Evolutionary conservation across 169 alveolate species (phyloP), one percentile per base, ranked within the genome.

Genomic region (Eimeria brunetti): DNA sequence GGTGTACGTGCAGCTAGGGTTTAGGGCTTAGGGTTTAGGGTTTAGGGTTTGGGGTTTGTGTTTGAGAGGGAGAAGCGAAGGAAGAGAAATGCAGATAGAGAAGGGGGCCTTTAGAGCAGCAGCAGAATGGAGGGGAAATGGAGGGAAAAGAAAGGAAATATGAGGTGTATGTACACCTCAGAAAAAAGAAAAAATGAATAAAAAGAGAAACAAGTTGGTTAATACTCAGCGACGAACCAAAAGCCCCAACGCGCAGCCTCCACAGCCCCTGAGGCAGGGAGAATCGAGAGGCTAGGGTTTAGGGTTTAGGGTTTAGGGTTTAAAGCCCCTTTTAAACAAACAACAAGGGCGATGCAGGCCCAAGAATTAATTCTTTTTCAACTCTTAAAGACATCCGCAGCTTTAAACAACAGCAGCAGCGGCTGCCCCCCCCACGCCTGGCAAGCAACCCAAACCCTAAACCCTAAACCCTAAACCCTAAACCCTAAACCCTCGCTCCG

Each of bases 291-390:
- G 46, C 49, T 80, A 80, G 89, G 89, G 89, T 80, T 49, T 80
- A 80, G 89, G 89, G 89, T 80, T 80, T 80, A 80, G 71, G 89
- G 89, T 80, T 80, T 80, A 80, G 89, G 89, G 85, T 75, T 75
- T 75, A 38, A 58, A 58, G 30, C 84, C 84, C 84, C 38, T 33
- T 6, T 41, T 24, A 7, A 4, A 14, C 5, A 16, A 33, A 67
- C 30, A 75, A 44, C 5, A 41, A 75, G 84, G 41, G 58, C 14
- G 41, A 1, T 75, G 18, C 36, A 36, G 1, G 38, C 22, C 12
- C 7, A 22, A 67, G 36, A n/a, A 67, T 33, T 67, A 8, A 18
- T 22, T 9, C 11, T 14, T 67, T 67, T 22, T 67, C 7, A 67
- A 80, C 44, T 49, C 67, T 5, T 0, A 51, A 80, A 80, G 69